These are phyloP conservation scores for Maudiozyma humilis DNA, from an alignment of 1,139 yeast genomes.

Conservation along the genomic window DNA sequence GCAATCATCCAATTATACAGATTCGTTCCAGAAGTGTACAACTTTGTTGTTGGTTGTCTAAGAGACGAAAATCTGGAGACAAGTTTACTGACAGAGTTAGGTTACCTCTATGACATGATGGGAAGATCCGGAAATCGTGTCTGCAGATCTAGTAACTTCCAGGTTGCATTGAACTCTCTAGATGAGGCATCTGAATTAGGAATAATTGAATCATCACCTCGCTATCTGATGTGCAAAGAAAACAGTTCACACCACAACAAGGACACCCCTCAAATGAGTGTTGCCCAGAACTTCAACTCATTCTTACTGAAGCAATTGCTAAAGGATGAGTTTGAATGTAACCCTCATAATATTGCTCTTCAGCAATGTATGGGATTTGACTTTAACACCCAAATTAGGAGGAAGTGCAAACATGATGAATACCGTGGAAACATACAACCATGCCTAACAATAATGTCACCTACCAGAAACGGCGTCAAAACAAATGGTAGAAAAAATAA, in stretches of 20 bases:
- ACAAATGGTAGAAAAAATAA: conserved; percentile 19
- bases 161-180: conserved; percentile 40
- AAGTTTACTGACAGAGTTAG: conserved; percentile 68
- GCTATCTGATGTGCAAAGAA: conserved; percentile 1
- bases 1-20: conserved; percentile 76
- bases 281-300: conserved; percentile 25
- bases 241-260: neutral
- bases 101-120: conserved; percentile 87
- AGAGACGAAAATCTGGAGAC: conserved; percentile 49
- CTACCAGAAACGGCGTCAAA: conserved; percentile 24
- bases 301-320: conserved; percentile 22
- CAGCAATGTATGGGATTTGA: conserved; percentile 37
- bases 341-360: conserved; percentile 25
- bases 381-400: conserved; percentile 38
- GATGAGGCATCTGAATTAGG: conserved; percentile 35
- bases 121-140: conserved; percentile 61
- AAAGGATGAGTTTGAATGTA: conserved; percentile 28
- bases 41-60: conserved; percentile 49
- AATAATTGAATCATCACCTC: conserved; percentile 17
- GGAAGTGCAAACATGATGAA: conserved; percentile 36
- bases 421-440: conserved; percentile 32
- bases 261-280: conserved; percentile 13
- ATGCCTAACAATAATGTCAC: conserved; percentile 35
- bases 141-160: conserved; percentile 42
- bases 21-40: conserved; percentile 64